Percentiles rank a stretch among this genome's conserved stretches.
Evolutionary conservation across 495 filamentous ascomycete genomes (phyloP).

Genomic region (Penicillium samsonianum): DNA sequence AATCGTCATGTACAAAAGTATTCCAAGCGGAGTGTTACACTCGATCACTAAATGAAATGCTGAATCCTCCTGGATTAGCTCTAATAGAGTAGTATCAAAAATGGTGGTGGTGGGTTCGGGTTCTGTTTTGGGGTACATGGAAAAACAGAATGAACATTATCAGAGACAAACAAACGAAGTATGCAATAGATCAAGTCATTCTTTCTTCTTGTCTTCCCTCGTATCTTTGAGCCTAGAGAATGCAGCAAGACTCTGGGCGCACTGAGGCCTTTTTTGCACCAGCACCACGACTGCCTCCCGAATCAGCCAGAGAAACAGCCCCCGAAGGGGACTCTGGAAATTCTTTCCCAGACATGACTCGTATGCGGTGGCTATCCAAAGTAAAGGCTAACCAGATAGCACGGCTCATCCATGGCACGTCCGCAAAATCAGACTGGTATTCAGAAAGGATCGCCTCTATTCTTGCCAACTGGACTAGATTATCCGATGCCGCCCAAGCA

Average conservation of each 20-base stretch:
- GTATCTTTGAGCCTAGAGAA: not conserved
- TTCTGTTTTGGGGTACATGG: no score
- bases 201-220: not conserved
- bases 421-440: constrained; percentile 23
- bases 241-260: constrained; percentile 3
- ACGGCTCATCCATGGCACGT: constrained; percentile 31
- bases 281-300: not conserved
- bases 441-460: constrained; percentile 12
- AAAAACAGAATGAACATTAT: no score
- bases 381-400: constrained; percentile 19
- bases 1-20: no score
- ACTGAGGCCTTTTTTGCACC: not conserved
- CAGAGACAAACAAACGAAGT: no score
- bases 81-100: no score
- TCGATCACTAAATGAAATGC: no score
- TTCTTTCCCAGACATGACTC: constrained; percentile 11
- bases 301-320: not conserved
- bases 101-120: no score
- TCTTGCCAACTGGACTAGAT: constrained; percentile 8
- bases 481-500: constrained; percentile 21
- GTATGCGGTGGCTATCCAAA: constrained; percentile 35
- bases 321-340: not conserved
- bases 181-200: no score
- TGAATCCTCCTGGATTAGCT: no score
- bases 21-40: no score